A percentile compares a stretch with the other conserved stretches of the same genome.
phyloP scores from a whole-genome alignment of 176 grass and related monocot genomes.

The Bromus sterilis region DNA sequence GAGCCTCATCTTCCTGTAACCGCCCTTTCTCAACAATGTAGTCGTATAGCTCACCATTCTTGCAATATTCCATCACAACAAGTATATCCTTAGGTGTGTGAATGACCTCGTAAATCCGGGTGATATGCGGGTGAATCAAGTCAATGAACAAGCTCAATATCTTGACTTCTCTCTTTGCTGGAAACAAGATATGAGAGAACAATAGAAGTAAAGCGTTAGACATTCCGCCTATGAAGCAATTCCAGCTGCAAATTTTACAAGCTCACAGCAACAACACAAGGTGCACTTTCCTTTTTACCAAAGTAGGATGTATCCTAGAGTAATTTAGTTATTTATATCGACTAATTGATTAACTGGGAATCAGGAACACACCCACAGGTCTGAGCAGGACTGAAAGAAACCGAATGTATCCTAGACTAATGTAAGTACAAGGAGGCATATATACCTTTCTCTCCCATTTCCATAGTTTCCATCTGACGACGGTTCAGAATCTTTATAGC shows the following conservation, averaged over 20 bases:
- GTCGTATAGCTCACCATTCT: slow-evolving; percentile 78
- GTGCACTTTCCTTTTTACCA: background rate
- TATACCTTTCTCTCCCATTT: slow-evolving; percentile 96
- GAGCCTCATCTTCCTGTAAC: slow-evolving; percentile 81
- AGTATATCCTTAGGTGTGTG: slow-evolving; percentile 67
- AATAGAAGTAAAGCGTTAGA: background rate
- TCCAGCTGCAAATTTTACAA: background rate
- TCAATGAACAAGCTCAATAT: slow-evolving; percentile 68
- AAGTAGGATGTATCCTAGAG: background rate
- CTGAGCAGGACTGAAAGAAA: background rate
- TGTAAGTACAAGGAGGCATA: background rate
- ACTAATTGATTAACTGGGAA: background rate
- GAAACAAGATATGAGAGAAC: slow-evolving; percentile 1
- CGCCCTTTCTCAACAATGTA: slow-evolving; percentile 84
- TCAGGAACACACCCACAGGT: background rate
- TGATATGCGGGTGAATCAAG: slow-evolving; percentile 73
- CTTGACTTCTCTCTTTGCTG: slow-evolving; percentile 93
- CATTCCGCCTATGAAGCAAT: background rate
- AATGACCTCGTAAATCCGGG: slow-evolving; percentile 88
- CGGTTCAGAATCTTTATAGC: slow-evolving; percentile 86
- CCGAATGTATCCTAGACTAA: too few relatives aligned
- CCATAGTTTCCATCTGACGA: slow-evolving; percentile 65
- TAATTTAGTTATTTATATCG: background rate
- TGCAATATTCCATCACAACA: slow-evolving; percentile 89
- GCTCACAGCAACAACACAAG: background rate